Evolutionary conservation across 768 basidiomycete genomes (phyloP).

Genomic region (Agrocybe pediades): DNA sequence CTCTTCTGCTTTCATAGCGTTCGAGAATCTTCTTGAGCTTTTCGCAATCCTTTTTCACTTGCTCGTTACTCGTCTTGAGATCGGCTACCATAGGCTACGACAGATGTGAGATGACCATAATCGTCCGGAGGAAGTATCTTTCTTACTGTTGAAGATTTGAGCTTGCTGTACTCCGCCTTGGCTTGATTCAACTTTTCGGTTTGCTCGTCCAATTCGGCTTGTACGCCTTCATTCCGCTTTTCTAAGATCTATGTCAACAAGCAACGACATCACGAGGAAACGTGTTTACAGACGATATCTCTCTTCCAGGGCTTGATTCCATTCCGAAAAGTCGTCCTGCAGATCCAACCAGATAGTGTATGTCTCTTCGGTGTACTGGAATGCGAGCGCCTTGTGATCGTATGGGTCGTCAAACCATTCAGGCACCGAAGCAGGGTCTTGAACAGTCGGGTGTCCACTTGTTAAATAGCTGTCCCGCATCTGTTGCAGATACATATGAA

Average conservation of each 20-base stretch:
- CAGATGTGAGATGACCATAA: conserved; percentile 4
- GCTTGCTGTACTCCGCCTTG: conserved; percentile 54
- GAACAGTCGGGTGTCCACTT: conserved; percentile 69
- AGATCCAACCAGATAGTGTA: conserved; percentile 71
- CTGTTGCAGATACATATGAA: conserved; percentile 24
- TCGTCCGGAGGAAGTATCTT: background rate
- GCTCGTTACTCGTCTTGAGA: conserved; percentile 60
- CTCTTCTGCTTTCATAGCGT: conserved; percentile 68
- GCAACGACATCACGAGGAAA: background rate
- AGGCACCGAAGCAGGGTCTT: conserved; percentile 59
- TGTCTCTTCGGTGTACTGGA: conserved; percentile 68
- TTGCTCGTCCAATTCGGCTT: conserved; percentile 63
- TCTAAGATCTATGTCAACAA: conserved; percentile 38
- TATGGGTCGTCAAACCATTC: conserved; percentile 76
- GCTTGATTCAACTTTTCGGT: conserved; percentile 46
- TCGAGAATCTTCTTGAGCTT: conserved; percentile 79
- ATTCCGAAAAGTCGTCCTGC: conserved; percentile 68
- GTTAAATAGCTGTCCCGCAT: conserved; percentile 50
- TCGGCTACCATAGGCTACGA: conserved; percentile 62
- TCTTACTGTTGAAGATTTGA: conserved; percentile 63
- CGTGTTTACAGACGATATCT: conserved; percentile 63
- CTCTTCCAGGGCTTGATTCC: conserved; percentile 69
- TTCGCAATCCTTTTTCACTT: conserved; percentile 71
- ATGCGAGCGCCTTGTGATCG: conserved; percentile 78
- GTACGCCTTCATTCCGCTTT: conserved; percentile 70